Evolutionary conservation across 2,329 filamentous ascomycete genomes (phyloP).

Genomic region (Bipolaris zeicola): DNA sequence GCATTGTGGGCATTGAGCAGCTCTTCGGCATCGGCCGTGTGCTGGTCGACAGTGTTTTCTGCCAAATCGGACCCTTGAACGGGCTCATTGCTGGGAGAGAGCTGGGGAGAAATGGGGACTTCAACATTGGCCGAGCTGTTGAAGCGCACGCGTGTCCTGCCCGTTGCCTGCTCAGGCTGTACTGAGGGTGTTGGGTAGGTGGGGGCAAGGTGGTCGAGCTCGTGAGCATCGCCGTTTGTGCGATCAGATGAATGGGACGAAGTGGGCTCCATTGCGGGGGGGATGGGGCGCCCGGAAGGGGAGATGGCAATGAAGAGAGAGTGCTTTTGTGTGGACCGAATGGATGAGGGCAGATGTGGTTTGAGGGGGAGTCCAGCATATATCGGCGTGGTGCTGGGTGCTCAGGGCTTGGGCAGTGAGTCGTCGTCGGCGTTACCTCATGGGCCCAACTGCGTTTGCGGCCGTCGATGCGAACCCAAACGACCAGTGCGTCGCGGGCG

Average conservation of each 20-base stretch:
- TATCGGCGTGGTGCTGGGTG: not conserved
- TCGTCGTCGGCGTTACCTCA: slow-evolving; percentile 1
- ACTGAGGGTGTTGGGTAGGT: slow-evolving; percentile 14
- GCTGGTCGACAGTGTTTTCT: slow-evolving; percentile 17
- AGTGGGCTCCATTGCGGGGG: slow-evolving; percentile 24
- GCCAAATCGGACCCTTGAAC: slow-evolving; percentile 21
- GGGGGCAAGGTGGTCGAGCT: slow-evolving; percentile 10
- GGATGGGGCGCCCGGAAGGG: not conserved
- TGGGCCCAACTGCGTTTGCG: not conserved
- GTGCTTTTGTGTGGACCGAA: not conserved
- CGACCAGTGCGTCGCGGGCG: slow-evolving; percentile 7
- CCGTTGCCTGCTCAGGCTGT: slow-evolving; percentile 19
- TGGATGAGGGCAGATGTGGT: not conserved
- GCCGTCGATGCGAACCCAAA: slow-evolving; percentile 3
- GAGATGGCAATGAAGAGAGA: not conserved
- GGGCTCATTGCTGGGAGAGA: slow-evolving; percentile 19
- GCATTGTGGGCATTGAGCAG: slow-evolving; percentile 28
- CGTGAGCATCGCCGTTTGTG: slow-evolving; percentile 18
- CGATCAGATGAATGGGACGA: slow-evolving; percentile 20
- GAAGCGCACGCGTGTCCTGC: slow-evolving; percentile 32
- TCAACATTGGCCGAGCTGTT: slow-evolving; percentile 35
- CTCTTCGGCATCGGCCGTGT: slow-evolving; percentile 29
- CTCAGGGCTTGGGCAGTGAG: slow-evolving; percentile 3
- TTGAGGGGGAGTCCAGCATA: not conserved
- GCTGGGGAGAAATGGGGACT: slow-evolving; percentile 20